A percentile compares a stretch with the other conserved stretches of the same genome.
phyloP scores from a whole-genome alignment of 2,329 filamentous ascomycete species.

The Ceratocystis diversiconidia region DNA sequence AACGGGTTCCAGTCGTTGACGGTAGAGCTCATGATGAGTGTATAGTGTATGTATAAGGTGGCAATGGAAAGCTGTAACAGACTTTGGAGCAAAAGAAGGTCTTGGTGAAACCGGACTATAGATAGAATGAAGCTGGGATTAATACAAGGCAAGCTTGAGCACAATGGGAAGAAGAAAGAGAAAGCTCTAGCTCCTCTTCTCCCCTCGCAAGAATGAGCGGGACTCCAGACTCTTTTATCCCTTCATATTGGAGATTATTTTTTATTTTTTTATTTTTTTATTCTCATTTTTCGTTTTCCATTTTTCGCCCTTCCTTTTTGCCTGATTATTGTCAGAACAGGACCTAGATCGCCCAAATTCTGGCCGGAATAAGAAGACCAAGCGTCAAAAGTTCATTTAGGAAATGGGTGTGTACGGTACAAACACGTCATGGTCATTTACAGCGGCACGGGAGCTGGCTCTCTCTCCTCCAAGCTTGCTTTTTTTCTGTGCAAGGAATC shows the following conservation, averaged over 20 bases:
- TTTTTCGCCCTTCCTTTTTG: too few relatives aligned
- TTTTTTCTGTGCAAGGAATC: too few relatives aligned
- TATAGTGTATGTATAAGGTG: neutral
- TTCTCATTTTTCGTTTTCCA: neutral
- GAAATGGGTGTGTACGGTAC: too few relatives aligned
- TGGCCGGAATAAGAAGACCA: neutral
- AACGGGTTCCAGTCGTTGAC: slow-evolving; percentile 54
- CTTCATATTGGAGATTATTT: neutral
- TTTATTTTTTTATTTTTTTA: neutral
- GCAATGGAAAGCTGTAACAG: neutral
- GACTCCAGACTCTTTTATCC: neutral
- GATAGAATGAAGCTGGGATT: neutral
- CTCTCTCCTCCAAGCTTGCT: too few relatives aligned
- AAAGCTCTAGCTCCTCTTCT: neutral
- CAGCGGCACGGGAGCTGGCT: too few relatives aligned
- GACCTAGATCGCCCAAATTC: neutral
- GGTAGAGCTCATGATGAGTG: slow-evolving; percentile 6
- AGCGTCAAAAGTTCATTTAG: neutral
- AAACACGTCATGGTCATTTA: too few relatives aligned
- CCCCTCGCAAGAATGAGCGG: neutral
- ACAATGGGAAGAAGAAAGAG: neutral
- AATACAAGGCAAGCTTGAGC: neutral
- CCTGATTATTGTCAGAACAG: neutral
- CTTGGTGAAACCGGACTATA: neutral
- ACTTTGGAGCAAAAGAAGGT: too few relatives aligned